Base-by-base conservation (phyloP, 768 basidiomycete genomes). In the Leccinum rimulosum region DNA sequence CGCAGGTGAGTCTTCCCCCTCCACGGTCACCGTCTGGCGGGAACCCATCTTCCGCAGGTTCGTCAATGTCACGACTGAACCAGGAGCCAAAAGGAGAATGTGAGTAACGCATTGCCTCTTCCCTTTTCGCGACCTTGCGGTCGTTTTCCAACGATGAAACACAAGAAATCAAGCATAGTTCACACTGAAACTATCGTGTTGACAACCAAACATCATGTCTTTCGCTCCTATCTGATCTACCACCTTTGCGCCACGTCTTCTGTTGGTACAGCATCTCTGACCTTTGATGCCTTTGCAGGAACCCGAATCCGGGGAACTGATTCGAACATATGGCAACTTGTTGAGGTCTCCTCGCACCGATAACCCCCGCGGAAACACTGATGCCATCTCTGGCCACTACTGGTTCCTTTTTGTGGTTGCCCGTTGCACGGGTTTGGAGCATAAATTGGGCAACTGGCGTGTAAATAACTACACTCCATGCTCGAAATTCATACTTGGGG, bases 211-310 rank as follows among this genome's bases (percentile, higher is more conserved):
- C 87, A 92, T 91, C 89, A 84, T 75, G 93, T 97, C 94, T 95
- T 95, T 95, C 94, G 93, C 94, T 95, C 93, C 93, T 95, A 95
- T 95, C 93, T 95, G 94, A 95, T 75, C 61, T 10, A n/a, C 50
- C n/a, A 7, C 35, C 22, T 45, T 50, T 38, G 6, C 25, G 31
- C 31, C 2, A 31, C 35, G 9, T 33, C 3, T 33, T 15, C 2
- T 55, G 43, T 49, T 6, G 7, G n/a, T 3, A 15, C 7, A 11
- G 28, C 19, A 22, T 52, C 4, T 47, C 64, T 67, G 58, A 69
- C 36, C 9, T 7, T n/a, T 12, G 17, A 50, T 30, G 4, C n/a
- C 8, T 22, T 8, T 55, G 1, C 49, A 69, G 64, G 67, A 69
- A 69, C 10, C 58, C 52, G n/a, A 68, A 61, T 38, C 51, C 55